A percentile compares a stretch with the other conserved stretches of the same genome.
phyloP scores from a whole-genome alignment of 352 stramenopile genomes.

The Thraustotheca clavata region DNA sequence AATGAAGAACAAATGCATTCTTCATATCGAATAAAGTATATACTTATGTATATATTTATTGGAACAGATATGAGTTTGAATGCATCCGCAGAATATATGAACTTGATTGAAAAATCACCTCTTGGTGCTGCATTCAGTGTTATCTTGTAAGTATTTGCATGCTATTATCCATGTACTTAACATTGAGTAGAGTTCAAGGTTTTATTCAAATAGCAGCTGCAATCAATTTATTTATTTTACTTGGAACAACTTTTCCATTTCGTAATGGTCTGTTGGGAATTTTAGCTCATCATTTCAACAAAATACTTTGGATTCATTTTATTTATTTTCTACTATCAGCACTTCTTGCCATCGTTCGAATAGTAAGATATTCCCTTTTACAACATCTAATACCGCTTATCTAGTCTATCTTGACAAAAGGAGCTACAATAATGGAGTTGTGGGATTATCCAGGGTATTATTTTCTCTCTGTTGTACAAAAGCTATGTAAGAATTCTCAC shows the following conservation, averaged over 20 bases:
- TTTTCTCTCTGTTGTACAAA: slow-evolving; percentile 41
- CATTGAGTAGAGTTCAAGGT: slow-evolving; percentile 38
- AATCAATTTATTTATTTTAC: slow-evolving; percentile 45
- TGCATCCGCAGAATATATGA: slow-evolving; percentile 47
- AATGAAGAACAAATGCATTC: not conserved
- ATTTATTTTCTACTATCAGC: slow-evolving; percentile 46
- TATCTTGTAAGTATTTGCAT: not conserved
- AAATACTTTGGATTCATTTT: slow-evolving; percentile 34
- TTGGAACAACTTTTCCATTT: slow-evolving; percentile 62
- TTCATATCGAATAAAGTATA: not conserved
- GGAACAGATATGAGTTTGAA: slow-evolving; percentile 54
- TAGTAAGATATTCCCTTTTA: slow-evolving; percentile 23
- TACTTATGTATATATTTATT: slow-evolving; percentile 25
- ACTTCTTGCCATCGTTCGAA: slow-evolving; percentile 30
- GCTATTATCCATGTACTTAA: not conserved
- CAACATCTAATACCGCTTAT: not conserved
- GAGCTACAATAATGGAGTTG: slow-evolving; percentile 27
- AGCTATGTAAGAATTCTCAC: slow-evolving; percentile 37
- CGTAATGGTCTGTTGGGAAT: slow-evolving; percentile 54
- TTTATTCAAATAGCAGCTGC: slow-evolving; percentile 51
- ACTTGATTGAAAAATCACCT: slow-evolving; percentile 35
- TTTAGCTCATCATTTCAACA: slow-evolving; percentile 45
- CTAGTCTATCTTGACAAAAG: slow-evolving; percentile 24
- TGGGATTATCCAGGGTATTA: slow-evolving; percentile 40
- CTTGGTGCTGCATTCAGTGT: slow-evolving; percentile 33